Percentiles rank a stretch among this genome's conserved stretches.
These are phyloP conservation scores for Trichoderma polysporum DNA, from an alignment of 2,329 filamentous ascomycete genomes.

Conservation along the genomic window DNA sequence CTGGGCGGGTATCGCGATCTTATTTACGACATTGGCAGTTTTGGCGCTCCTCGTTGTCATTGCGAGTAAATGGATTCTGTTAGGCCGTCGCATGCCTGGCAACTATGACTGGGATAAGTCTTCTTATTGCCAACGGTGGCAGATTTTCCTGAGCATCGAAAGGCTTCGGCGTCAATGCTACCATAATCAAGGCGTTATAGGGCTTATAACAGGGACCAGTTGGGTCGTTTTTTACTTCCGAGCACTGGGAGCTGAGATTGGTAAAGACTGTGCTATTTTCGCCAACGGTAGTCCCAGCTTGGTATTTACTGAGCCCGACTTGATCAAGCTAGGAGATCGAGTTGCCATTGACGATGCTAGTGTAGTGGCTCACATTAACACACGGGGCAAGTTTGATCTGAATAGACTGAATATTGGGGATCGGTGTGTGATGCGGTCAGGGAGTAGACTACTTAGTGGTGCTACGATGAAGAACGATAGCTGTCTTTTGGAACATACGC, in stretches of 20 bases:
- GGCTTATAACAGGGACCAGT: constrained; percentile 53
- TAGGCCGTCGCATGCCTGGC: constrained; percentile 51
- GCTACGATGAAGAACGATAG: constrained; percentile 53
- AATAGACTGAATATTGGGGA: constrained; percentile 52
- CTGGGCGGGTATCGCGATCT: constrained; percentile 39
- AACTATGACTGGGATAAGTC: constrained; percentile 59
- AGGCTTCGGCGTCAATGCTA: constrained; percentile 51
- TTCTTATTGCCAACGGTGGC: constrained; percentile 58
- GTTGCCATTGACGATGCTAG: constrained; percentile 56
- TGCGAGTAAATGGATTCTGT: constrained; percentile 50
- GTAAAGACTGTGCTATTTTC: constrained; percentile 55
- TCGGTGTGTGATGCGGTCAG: constrained; percentile 52
- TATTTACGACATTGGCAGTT: constrained; percentile 45
- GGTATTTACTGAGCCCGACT: constrained; percentile 58
- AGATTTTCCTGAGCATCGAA: constrained; percentile 54
- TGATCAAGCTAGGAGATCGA: constrained; percentile 52
- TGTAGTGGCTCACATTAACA: constrained; percentile 57
- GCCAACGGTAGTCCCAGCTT: constrained; percentile 52
- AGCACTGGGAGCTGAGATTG: constrained; percentile 52
- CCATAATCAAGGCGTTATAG: constrained; percentile 49
- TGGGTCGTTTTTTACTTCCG: constrained; percentile 55
- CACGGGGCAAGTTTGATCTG: constrained; percentile 55
- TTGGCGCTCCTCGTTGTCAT: constrained; percentile 46
- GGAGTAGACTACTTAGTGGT: constrained; percentile 52
- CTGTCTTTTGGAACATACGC: constrained; percentile 56